phyloP scores from a whole-genome alignment of 257 asterid species.

The Scutellaria minor region DNA sequence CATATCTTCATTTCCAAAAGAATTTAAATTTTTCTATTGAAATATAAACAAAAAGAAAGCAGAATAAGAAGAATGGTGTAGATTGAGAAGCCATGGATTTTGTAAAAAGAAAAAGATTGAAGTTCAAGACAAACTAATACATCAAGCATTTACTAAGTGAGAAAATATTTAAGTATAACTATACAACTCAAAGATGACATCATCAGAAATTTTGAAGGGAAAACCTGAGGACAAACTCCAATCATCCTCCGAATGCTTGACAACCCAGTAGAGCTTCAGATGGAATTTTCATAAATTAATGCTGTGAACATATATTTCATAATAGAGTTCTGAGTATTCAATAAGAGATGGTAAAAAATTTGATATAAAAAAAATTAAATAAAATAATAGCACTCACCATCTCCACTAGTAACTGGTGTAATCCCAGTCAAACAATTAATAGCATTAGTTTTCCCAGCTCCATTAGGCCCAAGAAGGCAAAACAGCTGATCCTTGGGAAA shows the following conservation, averaged over 20 bases:
- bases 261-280: no score
- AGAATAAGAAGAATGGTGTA: background rate
- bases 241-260: no score
- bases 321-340: slow-evolving; percentile 21
- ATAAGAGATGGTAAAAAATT: slow-evolving; percentile 14
- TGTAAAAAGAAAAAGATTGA: slow-evolving; percentile 10
- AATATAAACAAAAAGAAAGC: no score
- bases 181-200: slow-evolving; percentile 6
- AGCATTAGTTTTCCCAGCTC: slow-evolving; percentile 95
- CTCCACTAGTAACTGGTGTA: slow-evolving; percentile 89
- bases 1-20: no score
- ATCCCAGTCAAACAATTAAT: slow-evolving; percentile 93
- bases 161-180: background rate
- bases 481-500: slow-evolving; percentile 90
- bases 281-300: no score
- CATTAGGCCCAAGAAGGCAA: slow-evolving; percentile 98
- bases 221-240: no score
- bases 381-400: slow-evolving; percentile 73
- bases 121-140: slow-evolving; percentile 10
- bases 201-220: slow-evolving; percentile 30
- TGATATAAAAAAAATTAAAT: slow-evolving; percentile 24
- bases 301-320: slow-evolving; percentile 23
- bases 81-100: background rate
- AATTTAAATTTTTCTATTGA: no score
- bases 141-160: background rate